phyloP scores from a whole-genome alignment of 257 asterid genomes.

The Nicotiana attenuata region DNA sequence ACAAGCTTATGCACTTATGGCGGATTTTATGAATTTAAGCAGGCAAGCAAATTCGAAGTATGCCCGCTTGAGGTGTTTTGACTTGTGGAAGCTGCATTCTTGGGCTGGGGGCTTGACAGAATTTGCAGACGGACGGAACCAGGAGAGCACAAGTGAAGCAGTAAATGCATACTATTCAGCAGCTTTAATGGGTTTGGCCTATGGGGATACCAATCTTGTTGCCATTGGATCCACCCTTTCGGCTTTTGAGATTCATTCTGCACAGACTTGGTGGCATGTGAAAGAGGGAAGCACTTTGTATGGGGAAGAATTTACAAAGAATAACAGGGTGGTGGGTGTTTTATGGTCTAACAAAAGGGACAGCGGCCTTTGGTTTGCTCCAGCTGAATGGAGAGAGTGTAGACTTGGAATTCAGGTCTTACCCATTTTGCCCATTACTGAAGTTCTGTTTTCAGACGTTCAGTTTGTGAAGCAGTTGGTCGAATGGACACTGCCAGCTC shows the following conservation, averaged over 20 bases:
- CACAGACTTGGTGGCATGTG: constrained; percentile 93
- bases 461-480: constrained; percentile 57
- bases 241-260: constrained; percentile 77
- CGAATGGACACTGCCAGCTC: constrained; percentile 67
- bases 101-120: constrained; percentile 97
- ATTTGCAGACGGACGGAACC: constrained; percentile 88
- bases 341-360: constrained; percentile 88
- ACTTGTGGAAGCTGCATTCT: constrained; percentile 79
- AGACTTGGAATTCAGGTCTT: constrained; percentile 76
- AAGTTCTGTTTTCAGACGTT: constrained; percentile 60
- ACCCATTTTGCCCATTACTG: constrained; percentile 76
- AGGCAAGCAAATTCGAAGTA: constrained; percentile 42
- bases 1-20: constrained; percentile 77
- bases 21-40: constrained; percentile 79
- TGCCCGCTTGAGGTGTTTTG: constrained; percentile 77
- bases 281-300: constrained; percentile 44
- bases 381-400: constrained; percentile 72
- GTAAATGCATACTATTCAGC: constrained; percentile 86
- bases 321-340: constrained; percentile 80
- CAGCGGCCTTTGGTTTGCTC: constrained; percentile 89
- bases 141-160: constrained; percentile 95
- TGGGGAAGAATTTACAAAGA: constrained; percentile 47
- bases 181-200: constrained; percentile 89
- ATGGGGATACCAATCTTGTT: constrained; percentile 79
- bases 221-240: constrained; percentile 62